phyloP scores from a whole-genome alignment of 768 basidiomycete genomes.

The Cystofilobasidium bisporidii region DNA sequence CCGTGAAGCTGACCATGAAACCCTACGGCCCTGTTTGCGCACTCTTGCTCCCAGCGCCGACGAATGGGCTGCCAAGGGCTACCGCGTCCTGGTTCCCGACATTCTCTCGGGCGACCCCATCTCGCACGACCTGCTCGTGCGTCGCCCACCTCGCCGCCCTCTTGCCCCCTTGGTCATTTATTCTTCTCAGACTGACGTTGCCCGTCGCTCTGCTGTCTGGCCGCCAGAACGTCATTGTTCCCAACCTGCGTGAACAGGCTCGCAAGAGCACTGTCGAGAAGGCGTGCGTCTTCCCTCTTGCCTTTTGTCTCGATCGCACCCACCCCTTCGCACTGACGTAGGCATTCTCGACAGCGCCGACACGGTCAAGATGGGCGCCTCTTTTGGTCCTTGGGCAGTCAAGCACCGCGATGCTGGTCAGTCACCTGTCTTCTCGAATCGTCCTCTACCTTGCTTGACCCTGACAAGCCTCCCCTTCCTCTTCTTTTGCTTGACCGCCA shows the following conservation, averaged over 20 bases:
- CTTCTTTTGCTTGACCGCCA: neutral
- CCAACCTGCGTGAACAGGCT: slow-evolving; percentile 37
- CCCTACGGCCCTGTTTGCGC: too few species aligned
- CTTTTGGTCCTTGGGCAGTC: slow-evolving; percentile 38
- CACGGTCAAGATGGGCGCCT: slow-evolving; percentile 36
- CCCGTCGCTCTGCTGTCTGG: slow-evolving; percentile 34
- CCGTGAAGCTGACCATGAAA: too few species aligned
- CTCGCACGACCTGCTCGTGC: slow-evolving; percentile 11
- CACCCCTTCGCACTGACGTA: neutral
- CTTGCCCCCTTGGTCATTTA: slow-evolving; percentile 17
- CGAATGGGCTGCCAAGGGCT: slow-evolving; percentile 40
- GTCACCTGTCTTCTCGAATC: slow-evolving; percentile 1
- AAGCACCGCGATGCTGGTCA: slow-evolving; percentile 38
- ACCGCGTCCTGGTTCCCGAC: slow-evolving; percentile 39
- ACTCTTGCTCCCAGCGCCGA: slow-evolving; percentile 31
- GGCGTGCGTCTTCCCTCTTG: neutral
- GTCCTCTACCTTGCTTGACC: neutral
- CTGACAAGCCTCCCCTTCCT: neutral
- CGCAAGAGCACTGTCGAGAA: slow-evolving; percentile 15
- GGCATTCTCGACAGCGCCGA: slow-evolving; percentile 10
- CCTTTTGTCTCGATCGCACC: neutral
- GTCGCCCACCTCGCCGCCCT: slow-evolving; percentile 18
- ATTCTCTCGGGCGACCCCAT: slow-evolving; percentile 31
- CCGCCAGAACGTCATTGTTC: slow-evolving; percentile 35
- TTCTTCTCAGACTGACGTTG: too few species aligned